Percentiles rank a stretch among this genome's conserved stretches.
phyloP scores from a whole-genome alignment of 352 stramenopile species.

The Globisporangium heterothallicum region DNA sequence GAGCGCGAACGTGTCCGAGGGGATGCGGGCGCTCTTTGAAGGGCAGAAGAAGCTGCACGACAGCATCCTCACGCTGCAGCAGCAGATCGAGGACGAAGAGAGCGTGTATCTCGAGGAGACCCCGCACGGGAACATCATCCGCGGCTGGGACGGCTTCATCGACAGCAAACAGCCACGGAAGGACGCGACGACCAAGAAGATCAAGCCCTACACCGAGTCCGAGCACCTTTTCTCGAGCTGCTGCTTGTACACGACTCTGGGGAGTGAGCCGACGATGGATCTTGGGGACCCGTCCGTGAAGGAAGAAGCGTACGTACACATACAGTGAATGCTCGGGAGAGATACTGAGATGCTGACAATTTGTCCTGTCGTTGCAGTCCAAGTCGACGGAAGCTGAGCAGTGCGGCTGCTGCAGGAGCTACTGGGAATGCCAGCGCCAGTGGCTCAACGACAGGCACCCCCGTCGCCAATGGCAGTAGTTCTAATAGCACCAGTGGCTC shows the following conservation, averaged over 20 bases:
- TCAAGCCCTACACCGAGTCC: conserved; percentile 68
- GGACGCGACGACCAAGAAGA: conserved; percentile 71
- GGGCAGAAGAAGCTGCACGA: conserved; percentile 70
- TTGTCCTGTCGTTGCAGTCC: background rate
- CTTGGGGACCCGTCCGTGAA: conserved; percentile 35
- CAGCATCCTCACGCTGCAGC: conserved; percentile 54
- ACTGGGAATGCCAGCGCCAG: background rate
- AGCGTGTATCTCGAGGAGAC: conserved; percentile 78
- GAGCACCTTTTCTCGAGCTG: conserved; percentile 80
- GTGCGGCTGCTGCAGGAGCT: conserved; percentile 11
- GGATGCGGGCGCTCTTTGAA: conserved; percentile 68
- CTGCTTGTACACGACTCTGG: conserved; percentile 58
- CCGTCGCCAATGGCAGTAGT: conserved; percentile 2
- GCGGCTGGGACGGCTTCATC: conserved; percentile 84
- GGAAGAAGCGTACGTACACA: conserved; percentile 5
- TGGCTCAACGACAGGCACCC: conserved; percentile 1
- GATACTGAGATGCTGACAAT: too few relatives aligned
- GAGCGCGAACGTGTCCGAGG: conserved; percentile 37
- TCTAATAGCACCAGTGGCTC: conserved; percentile 9
- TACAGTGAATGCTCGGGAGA: too few relatives aligned
- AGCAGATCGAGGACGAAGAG: conserved; percentile 79
- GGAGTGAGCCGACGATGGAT: conserved; percentile 40
- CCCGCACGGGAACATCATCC: conserved; percentile 83
- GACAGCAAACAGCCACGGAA: conserved; percentile 76
- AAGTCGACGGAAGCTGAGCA: conserved; percentile 36